phyloP scores from a whole-genome alignment of 495 filamentous ascomycete genomes.

The Lasiosphaeriaceae sp. region DNA sequence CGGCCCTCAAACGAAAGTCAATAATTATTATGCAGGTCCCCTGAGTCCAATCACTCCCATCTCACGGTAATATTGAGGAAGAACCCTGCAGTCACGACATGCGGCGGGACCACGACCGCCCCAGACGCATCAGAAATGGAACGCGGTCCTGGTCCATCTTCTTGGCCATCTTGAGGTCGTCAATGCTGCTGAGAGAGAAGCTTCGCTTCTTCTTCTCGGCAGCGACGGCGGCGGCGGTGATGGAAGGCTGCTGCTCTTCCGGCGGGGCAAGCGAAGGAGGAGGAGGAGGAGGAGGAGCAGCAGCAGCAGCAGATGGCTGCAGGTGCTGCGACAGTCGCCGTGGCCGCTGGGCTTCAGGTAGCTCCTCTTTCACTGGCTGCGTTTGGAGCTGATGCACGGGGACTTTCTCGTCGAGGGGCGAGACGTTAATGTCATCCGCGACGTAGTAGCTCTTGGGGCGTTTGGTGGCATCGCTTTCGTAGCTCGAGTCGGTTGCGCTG shows the following conservation, averaged over 20 bases:
- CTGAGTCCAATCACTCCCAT: no score
- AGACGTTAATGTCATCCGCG: background rate
- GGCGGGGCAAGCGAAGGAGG: no score
- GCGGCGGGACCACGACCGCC: constrained; percentile 1
- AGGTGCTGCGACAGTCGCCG: background rate
- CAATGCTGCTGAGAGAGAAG: constrained; percentile 6
- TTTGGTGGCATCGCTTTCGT: background rate
- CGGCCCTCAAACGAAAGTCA: no score
- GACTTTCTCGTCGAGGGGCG: background rate
- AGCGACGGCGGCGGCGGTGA: background rate
- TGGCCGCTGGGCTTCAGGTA: background rate
- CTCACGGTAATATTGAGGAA: no score
- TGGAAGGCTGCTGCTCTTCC: background rate
- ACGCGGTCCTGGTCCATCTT: background rate
- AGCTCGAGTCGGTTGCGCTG: background rate
- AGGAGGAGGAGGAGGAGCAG: no score
- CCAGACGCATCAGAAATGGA: background rate
- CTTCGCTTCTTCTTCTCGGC: constrained; percentile 1
- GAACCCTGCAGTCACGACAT: background rate
- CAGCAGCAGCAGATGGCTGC: background rate
- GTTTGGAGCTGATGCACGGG: background rate
- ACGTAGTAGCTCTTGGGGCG: constrained; percentile 6
- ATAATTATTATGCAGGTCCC: no score
- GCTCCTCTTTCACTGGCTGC: background rate
- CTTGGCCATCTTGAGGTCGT: constrained; percentile 2